Percentiles rank a stretch among this genome's conserved stretches.
phyloP scores from a whole-genome alignment of 352 stramenopile species.

The Saprolegnia diclina region DNA sequence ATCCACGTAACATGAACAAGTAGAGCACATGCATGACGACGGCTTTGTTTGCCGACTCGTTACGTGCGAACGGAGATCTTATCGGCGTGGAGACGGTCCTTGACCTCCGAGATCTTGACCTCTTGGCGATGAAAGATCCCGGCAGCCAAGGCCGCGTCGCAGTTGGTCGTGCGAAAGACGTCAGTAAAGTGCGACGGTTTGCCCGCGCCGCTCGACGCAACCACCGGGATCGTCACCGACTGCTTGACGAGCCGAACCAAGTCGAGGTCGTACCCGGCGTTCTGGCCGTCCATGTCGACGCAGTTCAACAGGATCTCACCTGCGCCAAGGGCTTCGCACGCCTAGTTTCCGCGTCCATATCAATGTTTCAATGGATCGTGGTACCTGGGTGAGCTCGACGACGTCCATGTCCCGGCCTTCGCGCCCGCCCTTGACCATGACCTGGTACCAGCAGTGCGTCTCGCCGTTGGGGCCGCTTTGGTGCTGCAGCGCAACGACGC shows the following conservation, averaged over 20 bases:
- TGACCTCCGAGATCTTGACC: constrained; percentile 93
- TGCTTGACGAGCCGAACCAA: constrained; percentile 65
- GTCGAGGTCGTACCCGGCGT: constrained; percentile 80
- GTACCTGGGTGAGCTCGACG: constrained; percentile 52
- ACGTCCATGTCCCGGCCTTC: constrained; percentile 87
- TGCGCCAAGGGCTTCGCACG: constrained; percentile 90
- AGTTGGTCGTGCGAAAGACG: constrained; percentile 88
- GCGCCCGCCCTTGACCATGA: constrained; percentile 94
- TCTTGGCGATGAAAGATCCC: constrained; percentile 98
- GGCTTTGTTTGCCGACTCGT: not conserved
- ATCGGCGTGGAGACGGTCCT: constrained; percentile 79
- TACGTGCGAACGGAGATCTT: constrained; percentile 54
- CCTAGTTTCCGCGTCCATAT: constrained; percentile 34
- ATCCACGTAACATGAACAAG: not conserved
- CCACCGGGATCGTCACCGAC: constrained; percentile 94
- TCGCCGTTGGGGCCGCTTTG: constrained; percentile 88
- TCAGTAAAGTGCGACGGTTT: constrained; percentile 92
- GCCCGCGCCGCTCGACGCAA: constrained; percentile 95
- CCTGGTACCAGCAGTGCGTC: constrained; percentile 96
- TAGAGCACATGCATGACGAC: not conserved
- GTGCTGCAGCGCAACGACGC: constrained; percentile 62
- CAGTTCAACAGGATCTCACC: constrained; percentile 98
- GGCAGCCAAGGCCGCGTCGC: constrained; percentile 94
- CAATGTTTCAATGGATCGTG: constrained; percentile 7
- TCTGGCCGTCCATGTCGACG: constrained; percentile 98